Evolutionary conservation across 2,329 filamentous ascomycete genomes (phyloP), one percentile per base, ranked within the genome.

Genomic region (Cladophialophora exuberans): DNA sequence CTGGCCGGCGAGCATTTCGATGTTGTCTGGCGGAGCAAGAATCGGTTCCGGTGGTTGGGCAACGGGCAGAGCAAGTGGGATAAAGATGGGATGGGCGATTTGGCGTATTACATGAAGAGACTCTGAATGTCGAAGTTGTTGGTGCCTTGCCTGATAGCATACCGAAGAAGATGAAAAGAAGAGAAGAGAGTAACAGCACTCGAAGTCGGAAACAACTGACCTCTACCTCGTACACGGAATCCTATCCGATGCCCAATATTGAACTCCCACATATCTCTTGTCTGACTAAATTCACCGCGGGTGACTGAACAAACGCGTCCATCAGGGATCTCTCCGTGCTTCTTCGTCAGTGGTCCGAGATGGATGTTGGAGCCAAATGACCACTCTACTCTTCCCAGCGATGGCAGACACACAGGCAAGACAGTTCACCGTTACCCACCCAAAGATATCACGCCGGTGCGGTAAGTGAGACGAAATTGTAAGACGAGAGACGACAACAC

Each of bases 11-110:
- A 68, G 50, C 64, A 68, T 23, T 68, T 60, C 30, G 47, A 55
- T 20, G 15, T 35, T 13, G 20, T 22, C 13, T 55, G 47, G 36
- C 20, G 26, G 18, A 44, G 15, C n/a, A 35, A 35, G 33, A 53
- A 57, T 30, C 65, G 69, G 6, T 73, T 69, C 68, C 70, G 71
- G 38, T 72, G 72, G 52, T 18, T 46, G 15, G 57, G 54, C 64
- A 75, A 75, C 57, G 45, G 66, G 28, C 33, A 35, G 26, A 52
- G 26, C 28, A 22, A 30, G 15, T 30, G 28, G 22, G 42, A 46
- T 23, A 52, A 36, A 35, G 39, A 46, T 35, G 39, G 49, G n/a
- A 45, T 31, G 28, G 39, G 42, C 11, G 49, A 44, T 35, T 35
- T 52, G 25, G 39, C 38, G 18, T 52, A 52, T 30, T 52, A 52